Base-by-base conservation (phyloP, 2,329 filamentous ascomycete species). In the Falciphora oryzae region DNA sequence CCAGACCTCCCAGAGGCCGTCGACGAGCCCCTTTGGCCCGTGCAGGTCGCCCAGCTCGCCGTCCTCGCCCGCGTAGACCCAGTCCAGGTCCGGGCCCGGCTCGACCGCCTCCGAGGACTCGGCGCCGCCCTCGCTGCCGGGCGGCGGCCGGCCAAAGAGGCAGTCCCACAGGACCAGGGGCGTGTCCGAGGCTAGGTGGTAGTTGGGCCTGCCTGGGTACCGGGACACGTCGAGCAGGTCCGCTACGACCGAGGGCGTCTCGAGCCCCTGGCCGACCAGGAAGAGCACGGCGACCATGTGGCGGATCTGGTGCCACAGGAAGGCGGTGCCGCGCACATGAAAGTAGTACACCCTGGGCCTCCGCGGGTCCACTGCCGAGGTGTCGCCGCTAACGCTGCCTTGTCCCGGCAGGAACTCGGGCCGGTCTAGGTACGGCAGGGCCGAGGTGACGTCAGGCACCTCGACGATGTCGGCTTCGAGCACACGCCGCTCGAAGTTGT, bases 241-340 rank as follows among this genome's bases (percentile, higher is more conserved):
- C 63, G 86, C 82, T 58, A 98, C 81, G 18, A 98, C 78, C 0
- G 84, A 84, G 0, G 93, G 90, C 32, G 81, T 74, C 75, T 99
- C 95, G 22, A 96, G 84, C 0, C 92, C 88, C 77, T 99, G 95
- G 32, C 92, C 95, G 11, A 98, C 88, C 14, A 95, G 81, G 79
- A 99, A 98, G n/a, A 99, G 80, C 8, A 98, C 81, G 22, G 89
- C 86, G n/a, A 96, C 88, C 86, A 99, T 93, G 79, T 94, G 92
- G 29, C 95, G 88, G 69, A 99, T 96, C 78, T 99, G 95, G 78
- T 99, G 95, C 95, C 95, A 99, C 60, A 99, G 79, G 76, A 99
- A 99, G 1, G 93, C 95, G 10, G 90, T 93, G 27, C 95, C 95
- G 69, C 93, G 87, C 57, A 99, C 87, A 65, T 89, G 89, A 76